Base-by-base conservation (phyloP, 169 alveolate genomes). In the Cryptosporidium muris region DNA sequence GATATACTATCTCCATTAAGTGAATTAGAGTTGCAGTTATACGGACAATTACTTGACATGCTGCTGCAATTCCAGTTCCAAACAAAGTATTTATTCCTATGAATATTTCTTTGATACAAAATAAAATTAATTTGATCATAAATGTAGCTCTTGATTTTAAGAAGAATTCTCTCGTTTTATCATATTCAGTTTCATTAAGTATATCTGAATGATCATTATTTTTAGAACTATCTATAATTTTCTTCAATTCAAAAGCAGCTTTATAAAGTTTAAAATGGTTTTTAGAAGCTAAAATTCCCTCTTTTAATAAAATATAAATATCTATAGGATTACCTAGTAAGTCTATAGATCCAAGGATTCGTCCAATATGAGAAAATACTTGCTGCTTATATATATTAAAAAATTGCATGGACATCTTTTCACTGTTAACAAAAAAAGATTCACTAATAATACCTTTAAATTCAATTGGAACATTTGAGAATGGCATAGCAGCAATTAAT, bases 291-390 rank as follows among this genome's bases (percentile, higher is more conserved):
- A 66, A 53, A 11, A 66, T 14, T 53, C 81, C 81, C 51, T 66
- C 81, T 53, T 66, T 66, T 7, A 66, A 43, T 3, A 66, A 54
- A 38, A 66, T 66, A 40, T 66, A 66, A 42, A 66, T 66, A 53
- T 66, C 81, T 4, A 66, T 66, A 4, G 81, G 81, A 53, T 66
- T 66, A 38, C 81, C 81, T n/a, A 66, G 36, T 12, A 66, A 52
- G 14, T 66, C 81, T 16, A 66, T 66, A 8, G 81, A 66, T 9
- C 81, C 81, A 12, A 66, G 51, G 1, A 66, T 66, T 40, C 54
- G 51, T 5, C 81, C 81, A 8, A 66, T 53, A n/a, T 66, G 81
- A 6, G 81, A 66, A 45, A 51, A 66, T 51, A 66, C 54, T 9
- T 66, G 81, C 42, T 66, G 65, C 45, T 45, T 66, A 45, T 66